A percentile compares a stretch with the other conserved stretches of the same genome.
Evolutionary conservation across 2,329 filamentous ascomycete genomes (phyloP).

Genomic region (Cytospora paraplurivora): DNA sequence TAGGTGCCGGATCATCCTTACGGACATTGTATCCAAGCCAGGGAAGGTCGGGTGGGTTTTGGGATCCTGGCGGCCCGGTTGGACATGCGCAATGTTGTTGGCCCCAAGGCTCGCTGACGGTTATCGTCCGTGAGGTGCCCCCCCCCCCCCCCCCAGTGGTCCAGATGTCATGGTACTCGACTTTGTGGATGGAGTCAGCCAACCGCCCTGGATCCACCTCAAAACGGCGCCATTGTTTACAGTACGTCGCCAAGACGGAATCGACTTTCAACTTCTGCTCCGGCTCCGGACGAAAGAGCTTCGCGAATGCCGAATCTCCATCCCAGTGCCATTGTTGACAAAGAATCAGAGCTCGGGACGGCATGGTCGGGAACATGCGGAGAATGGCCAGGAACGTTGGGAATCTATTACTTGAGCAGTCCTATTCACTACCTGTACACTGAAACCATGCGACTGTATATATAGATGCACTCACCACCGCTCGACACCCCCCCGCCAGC

Average conservation of each 20-base stretch:
- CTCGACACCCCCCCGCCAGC: no score
- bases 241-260: background rate
- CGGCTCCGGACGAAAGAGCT: background rate
- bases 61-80: no score
- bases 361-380: background rate
- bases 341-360: background rate
- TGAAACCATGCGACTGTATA: no score
- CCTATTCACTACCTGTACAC: no score
- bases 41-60: background rate
- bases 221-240: background rate
- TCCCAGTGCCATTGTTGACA: background rate
- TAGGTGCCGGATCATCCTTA: background rate
- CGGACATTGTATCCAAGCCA: background rate
- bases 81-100: no score
- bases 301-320: background rate
- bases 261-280: background rate
- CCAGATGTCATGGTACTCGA: no score
- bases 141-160: no score
- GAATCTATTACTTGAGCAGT: no score
- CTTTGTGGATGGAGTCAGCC: background rate
- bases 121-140: no score
- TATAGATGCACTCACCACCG: no score
- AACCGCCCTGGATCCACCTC: background rate
- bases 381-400: no score
- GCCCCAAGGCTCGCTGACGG: no score